Percentiles rank a stretch among this genome's conserved stretches.
phyloP scores from a whole-genome alignment of 176 grass and related monocot species.

The Carex parvula region DNA sequence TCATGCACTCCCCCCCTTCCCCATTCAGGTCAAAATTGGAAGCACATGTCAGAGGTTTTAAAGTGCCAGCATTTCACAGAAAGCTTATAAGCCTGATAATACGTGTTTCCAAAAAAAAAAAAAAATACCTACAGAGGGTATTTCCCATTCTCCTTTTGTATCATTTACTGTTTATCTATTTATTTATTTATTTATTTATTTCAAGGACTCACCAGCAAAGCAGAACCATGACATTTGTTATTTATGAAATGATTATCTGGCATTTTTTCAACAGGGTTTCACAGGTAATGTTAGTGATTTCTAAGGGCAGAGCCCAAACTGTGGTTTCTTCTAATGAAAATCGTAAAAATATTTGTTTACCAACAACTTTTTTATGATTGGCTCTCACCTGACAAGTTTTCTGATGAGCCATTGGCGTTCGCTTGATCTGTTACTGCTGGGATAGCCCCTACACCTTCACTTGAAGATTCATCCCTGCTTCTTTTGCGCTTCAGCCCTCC shows the following conservation, averaged over 20 bases:
- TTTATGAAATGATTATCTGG: not conserved
- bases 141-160: not conserved
- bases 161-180: not conserved
- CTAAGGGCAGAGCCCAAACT: not conserved
- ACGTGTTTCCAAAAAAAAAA: not conserved
- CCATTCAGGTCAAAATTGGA: not conserved
- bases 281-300: not conserved
- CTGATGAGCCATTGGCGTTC: not conserved
- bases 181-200: not conserved
- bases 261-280: not conserved
- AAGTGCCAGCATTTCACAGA: not conserved
- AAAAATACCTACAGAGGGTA: no score
- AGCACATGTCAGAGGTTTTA: not conserved
- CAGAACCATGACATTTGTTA: not conserved
- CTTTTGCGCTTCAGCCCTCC: slow-evolving; percentile 66
- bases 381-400: not conserved
- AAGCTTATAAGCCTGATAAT: not conserved
- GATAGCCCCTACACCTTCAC: slow-evolving; percentile 19
- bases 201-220: not conserved
- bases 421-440: slow-evolving; percentile 2
- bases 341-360: not conserved
- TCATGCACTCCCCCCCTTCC: not conserved
- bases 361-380: not conserved
- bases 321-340: slow-evolving; percentile 2
- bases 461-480: slow-evolving; percentile 44